Conservation (phyloP, 1,284 basidiomycete genomes). For the Stygiomarasmius scandens region DNA sequence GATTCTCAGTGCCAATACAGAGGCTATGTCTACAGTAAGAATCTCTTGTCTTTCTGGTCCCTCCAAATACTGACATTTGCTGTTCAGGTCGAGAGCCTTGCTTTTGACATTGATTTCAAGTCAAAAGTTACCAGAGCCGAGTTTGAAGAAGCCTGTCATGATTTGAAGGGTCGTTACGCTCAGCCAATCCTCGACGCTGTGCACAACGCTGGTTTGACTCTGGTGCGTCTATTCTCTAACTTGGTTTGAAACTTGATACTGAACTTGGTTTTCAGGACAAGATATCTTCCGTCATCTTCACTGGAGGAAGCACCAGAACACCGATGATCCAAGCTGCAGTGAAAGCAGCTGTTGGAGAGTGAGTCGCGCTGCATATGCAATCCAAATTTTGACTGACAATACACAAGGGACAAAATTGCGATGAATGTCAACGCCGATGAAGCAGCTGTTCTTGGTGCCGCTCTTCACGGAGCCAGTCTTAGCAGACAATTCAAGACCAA, state of each 20-base stretch:
- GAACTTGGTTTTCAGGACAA: constrained; percentile 49
- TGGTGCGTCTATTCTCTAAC: constrained; percentile 44
- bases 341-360: constrained; percentile 77
- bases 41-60: constrained; percentile 9
- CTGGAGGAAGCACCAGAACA: constrained; percentile 88
- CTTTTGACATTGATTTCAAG: constrained; percentile 91
- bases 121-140: constrained; percentile 74
- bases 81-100: constrained; percentile 80
- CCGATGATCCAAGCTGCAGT: constrained; percentile 91
- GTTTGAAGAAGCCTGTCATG: constrained; percentile 75
- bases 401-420: constrained; percentile 73
- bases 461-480: constrained; percentile 88
- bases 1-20: constrained; percentile 91
- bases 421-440: constrained; percentile 98
- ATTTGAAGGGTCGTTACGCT: constrained; percentile 65
- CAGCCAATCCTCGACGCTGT: constrained; percentile 83
- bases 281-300: constrained; percentile 88
- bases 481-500: constrained; percentile 96
- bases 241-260: neutral
- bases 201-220: constrained; percentile 63
- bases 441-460: constrained; percentile 93
- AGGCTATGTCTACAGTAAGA: constrained; percentile 72
- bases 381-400: constrained; percentile 13
- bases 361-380: constrained; percentile 28
- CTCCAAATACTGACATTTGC: constrained; percentile 7